These are phyloP conservation scores for Penicillium psychrofluorescens DNA, from an alignment of 495 filamentous ascomycete species.

Conservation along the genomic window DNA sequence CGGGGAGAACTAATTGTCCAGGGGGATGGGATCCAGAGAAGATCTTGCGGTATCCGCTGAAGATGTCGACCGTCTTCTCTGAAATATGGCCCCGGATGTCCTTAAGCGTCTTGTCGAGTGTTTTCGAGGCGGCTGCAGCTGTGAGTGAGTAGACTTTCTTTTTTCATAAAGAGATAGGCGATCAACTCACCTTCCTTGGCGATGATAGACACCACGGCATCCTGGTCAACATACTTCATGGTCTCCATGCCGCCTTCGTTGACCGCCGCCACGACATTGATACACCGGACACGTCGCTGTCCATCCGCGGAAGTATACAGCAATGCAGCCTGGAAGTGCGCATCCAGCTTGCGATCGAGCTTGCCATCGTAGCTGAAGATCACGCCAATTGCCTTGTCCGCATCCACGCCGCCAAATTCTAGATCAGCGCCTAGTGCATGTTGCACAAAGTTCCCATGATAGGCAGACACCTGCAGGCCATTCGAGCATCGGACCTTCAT, in stretches of 20 bases:
- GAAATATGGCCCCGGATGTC: constrained; percentile 78
- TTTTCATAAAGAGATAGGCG: background rate
- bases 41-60: constrained; percentile 88
- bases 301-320: constrained; percentile 90
- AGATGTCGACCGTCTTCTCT: constrained; percentile 91
- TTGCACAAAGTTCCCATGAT: constrained; percentile 94
- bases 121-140: constrained; percentile 61
- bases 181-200: constrained; percentile 68
- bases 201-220: constrained; percentile 78
- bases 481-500: constrained; percentile 99
- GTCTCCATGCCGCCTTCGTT: constrained; percentile 75
- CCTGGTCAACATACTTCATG: constrained; percentile 90
- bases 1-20: constrained; percentile 88
- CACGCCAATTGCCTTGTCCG: constrained; percentile 87
- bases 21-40: constrained; percentile 80
- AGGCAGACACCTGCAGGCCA: constrained; percentile 86
- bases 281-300: constrained; percentile 85
- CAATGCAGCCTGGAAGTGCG: constrained; percentile 93
- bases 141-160: background rate
- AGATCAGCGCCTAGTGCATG: constrained; percentile 92
- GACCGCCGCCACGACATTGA: constrained; percentile 87
- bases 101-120: constrained; percentile 73
- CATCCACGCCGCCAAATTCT: constrained; percentile 87
- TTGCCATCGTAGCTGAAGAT: constrained; percentile 97
- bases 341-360: constrained; percentile 89